Evolutionary conservation across 768 basidiomycete species (phyloP).

Genomic region (Phanerochaete sordida): DNA sequence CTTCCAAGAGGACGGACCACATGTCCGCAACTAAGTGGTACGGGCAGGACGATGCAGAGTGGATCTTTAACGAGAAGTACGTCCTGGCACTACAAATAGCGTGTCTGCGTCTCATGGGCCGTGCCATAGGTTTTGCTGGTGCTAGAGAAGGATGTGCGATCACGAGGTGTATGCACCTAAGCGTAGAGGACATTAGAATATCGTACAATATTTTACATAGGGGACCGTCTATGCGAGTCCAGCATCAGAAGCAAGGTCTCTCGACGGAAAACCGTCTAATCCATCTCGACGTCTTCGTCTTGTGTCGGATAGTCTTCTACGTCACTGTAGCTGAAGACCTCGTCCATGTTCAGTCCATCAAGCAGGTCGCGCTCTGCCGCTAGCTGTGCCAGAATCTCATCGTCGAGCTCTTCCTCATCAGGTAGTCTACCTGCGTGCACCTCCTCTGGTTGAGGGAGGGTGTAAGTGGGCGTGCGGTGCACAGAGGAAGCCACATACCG

Average conservation of each 20-base stretch:
- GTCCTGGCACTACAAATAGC: neutral
- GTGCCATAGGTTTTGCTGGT: slow-evolving; percentile 12
- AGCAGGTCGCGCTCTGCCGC: slow-evolving; percentile 46
- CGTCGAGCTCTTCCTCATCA: slow-evolving; percentile 40
- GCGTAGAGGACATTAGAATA: too few relatives aligned
- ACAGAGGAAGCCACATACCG: slow-evolving; percentile 27
- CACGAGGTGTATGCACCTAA: too few relatives aligned
- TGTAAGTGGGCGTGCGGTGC: neutral
- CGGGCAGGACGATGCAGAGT: slow-evolving; percentile 37
- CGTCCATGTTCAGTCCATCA: slow-evolving; percentile 25
- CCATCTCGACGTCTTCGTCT: slow-evolving; percentile 15
- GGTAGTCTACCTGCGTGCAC: slow-evolving; percentile 22
- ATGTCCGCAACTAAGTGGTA: slow-evolving; percentile 50
- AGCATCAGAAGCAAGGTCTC: neutral
- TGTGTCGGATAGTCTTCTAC: slow-evolving; percentile 21
- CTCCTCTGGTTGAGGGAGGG: slow-evolving; percentile 15
- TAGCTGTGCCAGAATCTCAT: slow-evolving; percentile 57
- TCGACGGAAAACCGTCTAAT: neutral
- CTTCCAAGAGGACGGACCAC: slow-evolving; percentile 33
- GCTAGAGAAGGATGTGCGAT: neutral
- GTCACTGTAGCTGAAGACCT: slow-evolving; percentile 24
- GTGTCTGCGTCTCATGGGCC: too few relatives aligned
- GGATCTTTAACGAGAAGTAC: slow-evolving; percentile 46
- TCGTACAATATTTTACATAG: neutral
- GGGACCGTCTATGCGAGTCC: neutral